Evolutionary conservation across 108 stramenopile genomes (phyloP), one percentile per base, ranked within the genome.

Genomic region (Parietichytrium sp.): DNA sequence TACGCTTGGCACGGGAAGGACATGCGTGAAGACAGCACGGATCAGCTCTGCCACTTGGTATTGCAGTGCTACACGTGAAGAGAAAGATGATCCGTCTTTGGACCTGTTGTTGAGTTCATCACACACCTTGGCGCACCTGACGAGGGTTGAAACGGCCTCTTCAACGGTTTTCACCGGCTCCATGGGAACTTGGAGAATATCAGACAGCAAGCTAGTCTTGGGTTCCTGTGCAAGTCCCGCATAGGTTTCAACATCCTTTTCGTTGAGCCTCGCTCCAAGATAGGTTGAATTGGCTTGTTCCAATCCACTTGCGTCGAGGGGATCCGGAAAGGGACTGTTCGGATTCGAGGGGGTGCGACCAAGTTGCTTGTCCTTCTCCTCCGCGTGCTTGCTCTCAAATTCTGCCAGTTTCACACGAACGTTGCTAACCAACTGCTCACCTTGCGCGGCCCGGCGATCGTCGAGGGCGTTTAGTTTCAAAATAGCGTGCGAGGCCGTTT

Each of bases 21-120:
- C 54, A 54, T 81, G 54, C 20, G 84, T 84, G 72, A 84, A 80
- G 55, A 84, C 80, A 8, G 79, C 18, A 20, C 77, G 48, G 48
- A 84, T 84, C 27, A 84, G 49, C 52, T 51, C 54, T 7, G 49
- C 47, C 10, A 81, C 61, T 61, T 78, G 55, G 81, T 80, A 81
- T 49, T 84, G 77, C 20, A 79, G 79, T 27, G 79, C 79, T 27
- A 79, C 31, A n/a, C 79, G 79, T 6, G 49, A 49, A 6, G 79
- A 79, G 25, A 51, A 79, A 30, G 49, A 51, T 6, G 79, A 79
- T 18, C 79, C 79, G 49, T 79, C 79, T 20, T 51, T 49, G 50
- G 49, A 79, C 49, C 79, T 48, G 20, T 29, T 26, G 49, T 79
- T 79, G 12, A 79, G 79, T 4, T 79, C 79, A 8, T 25, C 31